Conservation (phyloP, 345 rosid species). For the Rhizophora mangle region DNA sequence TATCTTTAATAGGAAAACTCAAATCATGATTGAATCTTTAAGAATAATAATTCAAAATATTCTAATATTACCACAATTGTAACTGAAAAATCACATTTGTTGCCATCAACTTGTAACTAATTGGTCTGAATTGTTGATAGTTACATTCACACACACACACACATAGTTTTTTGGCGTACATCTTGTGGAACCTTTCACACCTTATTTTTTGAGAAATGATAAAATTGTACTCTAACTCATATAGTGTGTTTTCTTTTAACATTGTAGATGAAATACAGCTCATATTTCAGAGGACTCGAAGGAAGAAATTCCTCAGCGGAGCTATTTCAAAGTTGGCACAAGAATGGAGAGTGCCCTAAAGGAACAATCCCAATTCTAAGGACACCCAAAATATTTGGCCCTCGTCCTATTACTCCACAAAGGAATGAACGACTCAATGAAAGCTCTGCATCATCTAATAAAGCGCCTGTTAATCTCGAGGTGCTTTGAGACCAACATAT, state of each 20-base stretch:
- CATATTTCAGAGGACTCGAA: constrained; percentile 3
- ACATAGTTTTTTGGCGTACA: too few species aligned
- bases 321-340: constrained; percentile 17
- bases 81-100: too few species aligned
- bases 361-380: constrained; percentile 33
- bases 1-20: too few species aligned
- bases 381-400: background rate
- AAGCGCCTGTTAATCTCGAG: background rate
- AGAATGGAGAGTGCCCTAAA: constrained; percentile 25
- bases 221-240: background rate
- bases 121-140: too few species aligned
- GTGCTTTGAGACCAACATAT: background rate
- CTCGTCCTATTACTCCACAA: background rate
- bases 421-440: background rate
- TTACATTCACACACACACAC: too few species aligned
- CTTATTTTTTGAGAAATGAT: background rate
- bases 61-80: too few species aligned
- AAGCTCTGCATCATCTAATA: too few species aligned
- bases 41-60: too few species aligned
- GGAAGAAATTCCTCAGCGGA: background rate
- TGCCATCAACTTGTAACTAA: too few species aligned
- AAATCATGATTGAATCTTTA: too few species aligned
- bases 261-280: constrained; percentile 17
- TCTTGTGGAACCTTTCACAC: too few species aligned
- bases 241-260: background rate